A percentile compares a stretch with the other conserved stretches of the same genome.
Conservation (phyloP, 2,329 filamentous ascomycete species). For the Phialocephala subalpina region DNA sequence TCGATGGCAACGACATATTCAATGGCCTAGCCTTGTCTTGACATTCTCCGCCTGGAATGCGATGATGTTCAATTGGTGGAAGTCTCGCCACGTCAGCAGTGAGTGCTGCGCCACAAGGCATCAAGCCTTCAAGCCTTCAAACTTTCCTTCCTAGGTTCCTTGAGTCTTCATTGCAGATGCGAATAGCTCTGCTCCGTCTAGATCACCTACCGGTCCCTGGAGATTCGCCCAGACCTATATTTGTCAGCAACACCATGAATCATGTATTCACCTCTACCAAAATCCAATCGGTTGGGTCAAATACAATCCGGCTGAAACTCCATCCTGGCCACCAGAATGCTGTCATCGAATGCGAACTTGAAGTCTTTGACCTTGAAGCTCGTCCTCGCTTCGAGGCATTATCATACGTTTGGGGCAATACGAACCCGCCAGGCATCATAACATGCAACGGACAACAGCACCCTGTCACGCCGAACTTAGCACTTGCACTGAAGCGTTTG, state of each 20-base stretch:
- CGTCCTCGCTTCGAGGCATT: slow-evolving; percentile 37
- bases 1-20: too few relatives aligned
- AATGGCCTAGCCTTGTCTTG: too few relatives aligned
- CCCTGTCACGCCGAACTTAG: not conserved
- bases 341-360: not conserved
- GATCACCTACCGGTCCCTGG: not conserved
- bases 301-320: not conserved
- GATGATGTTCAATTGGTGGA: too few relatives aligned
- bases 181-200: too few relatives aligned
- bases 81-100: not conserved
- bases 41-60: too few relatives aligned
- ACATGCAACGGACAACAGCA: not conserved
- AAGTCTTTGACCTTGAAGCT: not conserved
- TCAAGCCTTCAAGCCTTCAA: not conserved
- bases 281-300: not conserved
- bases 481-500: not conserved
- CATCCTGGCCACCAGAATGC: not conserved
- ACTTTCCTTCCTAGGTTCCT: too few relatives aligned
- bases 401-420: slow-evolving; percentile 39
- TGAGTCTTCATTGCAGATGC: too few relatives aligned
- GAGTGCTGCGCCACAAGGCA: not conserved
- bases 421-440: not conserved
- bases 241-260: not conserved
- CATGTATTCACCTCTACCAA: not conserved
- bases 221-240: too few relatives aligned